These are phyloP conservation scores for Parietichytrium sp. DNA, from an alignment of 108 stramenopile species.

Conservation along the genomic window DNA sequence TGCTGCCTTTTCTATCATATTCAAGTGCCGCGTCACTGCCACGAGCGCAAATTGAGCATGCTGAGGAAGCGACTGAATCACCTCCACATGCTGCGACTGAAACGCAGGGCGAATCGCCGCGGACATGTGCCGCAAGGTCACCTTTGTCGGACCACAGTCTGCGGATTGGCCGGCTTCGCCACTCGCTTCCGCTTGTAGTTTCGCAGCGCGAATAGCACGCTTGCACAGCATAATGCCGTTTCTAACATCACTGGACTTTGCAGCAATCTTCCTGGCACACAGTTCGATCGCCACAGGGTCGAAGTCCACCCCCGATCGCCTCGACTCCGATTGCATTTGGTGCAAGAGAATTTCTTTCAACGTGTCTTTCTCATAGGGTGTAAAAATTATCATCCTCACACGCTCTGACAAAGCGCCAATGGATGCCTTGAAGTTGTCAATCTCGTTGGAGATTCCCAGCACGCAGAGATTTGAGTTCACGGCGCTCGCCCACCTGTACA, in stretches of 20 bases:
- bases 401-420: neutral
- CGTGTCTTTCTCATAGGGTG: neutral
- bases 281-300: neutral
- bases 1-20: too few relatives aligned
- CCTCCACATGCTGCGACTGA: neutral
- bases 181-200: neutral
- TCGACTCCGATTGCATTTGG: neutral
- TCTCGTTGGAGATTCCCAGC: conserved; percentile 16
- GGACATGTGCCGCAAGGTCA: neutral
- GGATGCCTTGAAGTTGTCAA: neutral
- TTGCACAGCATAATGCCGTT: neutral
- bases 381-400: neutral
- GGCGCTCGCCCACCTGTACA: neutral
- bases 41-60: neutral
- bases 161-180: neutral
- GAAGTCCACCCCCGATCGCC: neutral
- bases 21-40: neutral
- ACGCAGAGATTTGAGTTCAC: neutral
- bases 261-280: conserved; percentile 29
- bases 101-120: neutral
- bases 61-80: neutral
- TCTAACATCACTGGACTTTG: neutral
- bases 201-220: neutral
- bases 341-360: neutral
- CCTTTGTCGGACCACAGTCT: neutral